Evolutionary conservation across 768 basidiomycete genomes (phyloP), one percentile per base, ranked within the genome.

Genomic region (Phallus indusiatus): DNA sequence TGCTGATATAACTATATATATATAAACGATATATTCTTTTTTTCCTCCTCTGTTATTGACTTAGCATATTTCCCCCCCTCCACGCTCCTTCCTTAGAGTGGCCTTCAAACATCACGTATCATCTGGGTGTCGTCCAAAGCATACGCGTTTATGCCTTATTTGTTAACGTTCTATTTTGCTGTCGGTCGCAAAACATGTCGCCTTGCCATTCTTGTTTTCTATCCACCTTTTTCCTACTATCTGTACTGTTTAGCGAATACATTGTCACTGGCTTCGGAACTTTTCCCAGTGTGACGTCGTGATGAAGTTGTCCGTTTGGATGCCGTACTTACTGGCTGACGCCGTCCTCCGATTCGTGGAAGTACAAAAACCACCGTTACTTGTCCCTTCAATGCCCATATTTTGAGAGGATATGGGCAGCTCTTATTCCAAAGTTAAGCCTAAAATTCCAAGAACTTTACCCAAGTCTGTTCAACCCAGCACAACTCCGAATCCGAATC

Each of bases 241-340:
- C 52, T 59, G 57, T 59, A 59, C 57, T 59, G 34, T 50, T 51
- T 35, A 48, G 21, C 18, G 50, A 59, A 52, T 59, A 28, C 57
- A 16, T 10, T 12, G 4, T 11, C 12, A 14, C n/a, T 14, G 4
- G 12, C 28, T 28, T 7, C 28, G 28, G 28, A 28, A 28, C 28
- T 28, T 28, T 7, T 7, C 7, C 28, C 28, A 28, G 28, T 28
- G 28, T 28, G 28, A 28, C 28, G 28, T 28, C 7, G 28, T 28
- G n/a, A n/a, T n/a, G n/a, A n/a, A n/a, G 28, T 28, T 28, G 7
- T 28, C 28, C 28, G 4, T 2, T 7, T 7, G 28, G 28, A 28
- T 28, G 28, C 28, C 28, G 28, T 28, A n/a, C n/a, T n/a, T n/a
- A n/a, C n/a, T n/a, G n/a, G n/a, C 28, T 28, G 28, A 28, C 7